Base-by-base conservation (phyloP, 306 rosid species). In the Canavalia ensiformis region DNA sequence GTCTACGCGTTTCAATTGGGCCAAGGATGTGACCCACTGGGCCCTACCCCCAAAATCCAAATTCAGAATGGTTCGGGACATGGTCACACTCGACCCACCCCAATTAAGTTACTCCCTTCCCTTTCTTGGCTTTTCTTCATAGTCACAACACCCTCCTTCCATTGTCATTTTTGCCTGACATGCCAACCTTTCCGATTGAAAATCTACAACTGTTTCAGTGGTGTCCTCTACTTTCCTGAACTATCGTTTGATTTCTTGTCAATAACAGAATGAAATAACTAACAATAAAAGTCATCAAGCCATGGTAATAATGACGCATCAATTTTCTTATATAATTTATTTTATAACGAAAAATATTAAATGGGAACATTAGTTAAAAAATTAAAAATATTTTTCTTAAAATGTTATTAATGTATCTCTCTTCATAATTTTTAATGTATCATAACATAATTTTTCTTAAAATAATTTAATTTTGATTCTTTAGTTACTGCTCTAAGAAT, bases 11-110 rank as follows among this genome's bases (percentile, higher is more conserved):
- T 72, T 68, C 8, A 45, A 70, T 70, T 30, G 37, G 44, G 41
- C 25, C n/a, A 67, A 0, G 57, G 55, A 18, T 6, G 49, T 79
- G 77, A 44, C 65, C 78, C 78, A 60, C 28, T 11, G 72, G 77
- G 4, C 50, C 78, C 57, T 47, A 35, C 60, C 70, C 70, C 67
- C 13, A 11, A 76, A 78, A 79, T 33, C 44, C 12, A 34, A 18
- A 42, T 13, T n/a, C 58, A 30, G 1, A 64, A 30, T 2, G 47
- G 73, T 72, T 8, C n/a, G 30, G 69, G 66, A 83, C 75, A 81
- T 37, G 66, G 84, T 83, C 83, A 45, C 79, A 51, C 67, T 77
- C 59, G 28, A 39, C 29, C 60, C 66, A 55, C 68, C 25, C 58
- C 68, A 2, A 54, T 73, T 44, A 31, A 67, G 49, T 31, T 42